Evolutionary conservation across 2,329 filamentous ascomycete genomes (phyloP).

Genomic region (Neospermospora avenae): DNA sequence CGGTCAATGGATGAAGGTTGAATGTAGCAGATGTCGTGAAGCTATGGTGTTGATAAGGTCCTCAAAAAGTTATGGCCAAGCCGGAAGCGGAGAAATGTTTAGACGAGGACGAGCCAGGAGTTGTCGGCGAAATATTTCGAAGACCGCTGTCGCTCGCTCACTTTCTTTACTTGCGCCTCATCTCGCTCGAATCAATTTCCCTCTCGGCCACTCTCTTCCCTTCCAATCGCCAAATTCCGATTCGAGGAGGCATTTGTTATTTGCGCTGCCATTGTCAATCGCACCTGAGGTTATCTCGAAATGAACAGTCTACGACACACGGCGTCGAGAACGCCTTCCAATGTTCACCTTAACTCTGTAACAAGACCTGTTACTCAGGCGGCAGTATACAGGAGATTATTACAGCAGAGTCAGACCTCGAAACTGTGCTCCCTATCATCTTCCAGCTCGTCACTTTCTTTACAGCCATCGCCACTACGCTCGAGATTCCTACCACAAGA

Average conservation of each 20-base stretch:
- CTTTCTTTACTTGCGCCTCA: slow-evolving; percentile 20
- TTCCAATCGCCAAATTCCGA: not conserved
- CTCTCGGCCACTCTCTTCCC: slow-evolving; percentile 2
- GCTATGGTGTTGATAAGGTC: slow-evolving; percentile 2
- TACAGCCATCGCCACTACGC: slow-evolving; percentile 37
- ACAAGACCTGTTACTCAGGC: slow-evolving; percentile 34
- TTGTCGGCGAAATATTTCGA: slow-evolving; percentile 27
- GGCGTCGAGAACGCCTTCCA: slow-evolving; percentile 27
- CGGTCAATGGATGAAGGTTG: slow-evolving; percentile 7
- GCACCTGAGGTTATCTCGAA: slow-evolving; percentile 8
- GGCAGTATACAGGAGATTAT: slow-evolving; percentile 35
- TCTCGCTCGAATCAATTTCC: slow-evolving; percentile 7
- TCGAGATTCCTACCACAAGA: slow-evolving; percentile 40
- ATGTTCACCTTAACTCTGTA: slow-evolving; percentile 31
- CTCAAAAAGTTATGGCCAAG: slow-evolving; percentile 28
- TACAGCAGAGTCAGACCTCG: slow-evolving; percentile 34
- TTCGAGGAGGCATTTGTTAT: slow-evolving; percentile 5
- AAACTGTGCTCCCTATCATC: slow-evolving; percentile 26
- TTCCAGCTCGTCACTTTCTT: slow-evolving; percentile 38
- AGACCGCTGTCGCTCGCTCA: slow-evolving; percentile 19
- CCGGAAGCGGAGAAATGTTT: slow-evolving; percentile 20
- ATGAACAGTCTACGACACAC: slow-evolving; percentile 34
- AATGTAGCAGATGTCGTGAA: not conserved
- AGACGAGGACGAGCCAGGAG: slow-evolving; percentile 15
- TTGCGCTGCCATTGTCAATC: no score